Evolutionary conservation across 306 rosid species (phyloP).

Genomic region (Amphicarpaea edgeworthii): DNA sequence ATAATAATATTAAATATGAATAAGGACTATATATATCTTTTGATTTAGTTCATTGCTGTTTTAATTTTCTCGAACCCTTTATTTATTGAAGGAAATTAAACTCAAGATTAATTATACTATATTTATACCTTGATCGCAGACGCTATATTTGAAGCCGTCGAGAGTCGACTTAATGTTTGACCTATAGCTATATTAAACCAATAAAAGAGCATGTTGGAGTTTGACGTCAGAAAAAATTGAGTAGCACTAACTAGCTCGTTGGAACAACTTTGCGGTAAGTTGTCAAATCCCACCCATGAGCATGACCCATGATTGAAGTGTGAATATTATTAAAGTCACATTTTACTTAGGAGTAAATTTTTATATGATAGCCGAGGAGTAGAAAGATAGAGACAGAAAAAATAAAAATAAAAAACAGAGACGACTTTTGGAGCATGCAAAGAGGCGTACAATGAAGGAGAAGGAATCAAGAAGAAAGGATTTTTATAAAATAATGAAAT

Average conservation of each 20-base stretch:
- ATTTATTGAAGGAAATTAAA: too few relatives aligned
- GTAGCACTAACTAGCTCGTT: background rate
- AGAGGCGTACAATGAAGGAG: conserved; percentile 55
- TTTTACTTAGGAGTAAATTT: too few relatives aligned
- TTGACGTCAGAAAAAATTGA: conserved; percentile 25
- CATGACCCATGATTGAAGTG: too few relatives aligned
- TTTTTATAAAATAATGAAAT: background rate
- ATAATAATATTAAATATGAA: conserved; percentile 46
- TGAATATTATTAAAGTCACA: too few relatives aligned
- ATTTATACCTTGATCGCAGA: too few relatives aligned
- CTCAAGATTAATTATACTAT: too few relatives aligned
- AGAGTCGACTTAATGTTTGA: too few relatives aligned
- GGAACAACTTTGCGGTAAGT: conserved; percentile 20
- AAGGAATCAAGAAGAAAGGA: conserved; percentile 44
- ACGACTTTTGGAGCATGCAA: conserved; percentile 68
- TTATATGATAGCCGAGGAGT: too few relatives aligned
- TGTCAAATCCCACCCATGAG: background rate
- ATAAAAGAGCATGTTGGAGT: conserved; percentile 10
- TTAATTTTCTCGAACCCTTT: too few relatives aligned
- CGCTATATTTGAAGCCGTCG: too few relatives aligned
- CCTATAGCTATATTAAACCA: background rate
- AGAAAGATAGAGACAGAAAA: background rate
- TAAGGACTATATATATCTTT: background rate
- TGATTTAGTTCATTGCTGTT: background rate
- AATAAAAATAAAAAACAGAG: too few relatives aligned